Percentiles rank a stretch among this genome's conserved stretches.
Evolutionary conservation across 208 protist species (phyloP).

Genomic region (Zelonia costaricensis): DNA sequence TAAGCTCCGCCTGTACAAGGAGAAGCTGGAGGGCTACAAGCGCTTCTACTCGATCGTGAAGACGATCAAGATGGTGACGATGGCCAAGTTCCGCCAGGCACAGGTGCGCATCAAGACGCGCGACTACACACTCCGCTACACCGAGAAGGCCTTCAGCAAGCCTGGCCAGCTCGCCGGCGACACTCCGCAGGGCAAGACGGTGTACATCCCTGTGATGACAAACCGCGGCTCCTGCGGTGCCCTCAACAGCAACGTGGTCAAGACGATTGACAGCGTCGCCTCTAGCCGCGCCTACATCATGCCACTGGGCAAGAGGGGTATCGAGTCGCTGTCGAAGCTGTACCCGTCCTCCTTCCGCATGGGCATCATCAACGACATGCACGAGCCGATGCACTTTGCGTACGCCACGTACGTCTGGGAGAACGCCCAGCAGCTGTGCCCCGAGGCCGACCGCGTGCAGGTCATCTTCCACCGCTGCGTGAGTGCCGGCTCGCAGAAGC

Average conservation of each 20-base stretch:
- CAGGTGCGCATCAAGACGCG: slow-evolving; percentile 82
- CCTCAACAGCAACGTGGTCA: slow-evolving; percentile 85
- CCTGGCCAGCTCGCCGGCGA: slow-evolving; percentile 30
- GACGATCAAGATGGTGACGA: slow-evolving; percentile 93
- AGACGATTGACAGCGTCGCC: slow-evolving; percentile 54
- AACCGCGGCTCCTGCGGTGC: slow-evolving; percentile 91
- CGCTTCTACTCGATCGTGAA: slow-evolving; percentile 92
- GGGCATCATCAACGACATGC: slow-evolving; percentile 91
- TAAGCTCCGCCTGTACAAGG: slow-evolving; percentile 91
- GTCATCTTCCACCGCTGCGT: slow-evolving; percentile 89
- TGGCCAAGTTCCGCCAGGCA: slow-evolving; percentile 84
- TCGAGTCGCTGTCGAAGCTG: slow-evolving; percentile 85
- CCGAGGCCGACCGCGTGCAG: slow-evolving; percentile 71
- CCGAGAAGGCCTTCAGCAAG: slow-evolving; percentile 88
- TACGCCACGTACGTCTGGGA: slow-evolving; percentile 87
- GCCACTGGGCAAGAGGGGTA: slow-evolving; percentile 83
- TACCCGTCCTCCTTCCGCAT: slow-evolving; percentile 76
- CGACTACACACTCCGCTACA: slow-evolving; percentile 90
- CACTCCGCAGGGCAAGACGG: slow-evolving; percentile 36
- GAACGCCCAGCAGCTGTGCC: slow-evolving; percentile 52
- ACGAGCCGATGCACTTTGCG: slow-evolving; percentile 86
- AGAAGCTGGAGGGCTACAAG: slow-evolving; percentile 93
- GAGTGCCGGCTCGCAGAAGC: slow-evolving; percentile 76
- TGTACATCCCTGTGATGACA: slow-evolving; percentile 89
- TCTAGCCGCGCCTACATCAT: slow-evolving; percentile 67